These are phyloP conservation scores for Picea abies DNA, from an alignment of 83 land plant genomes.

Conservation along the genomic window DNA sequence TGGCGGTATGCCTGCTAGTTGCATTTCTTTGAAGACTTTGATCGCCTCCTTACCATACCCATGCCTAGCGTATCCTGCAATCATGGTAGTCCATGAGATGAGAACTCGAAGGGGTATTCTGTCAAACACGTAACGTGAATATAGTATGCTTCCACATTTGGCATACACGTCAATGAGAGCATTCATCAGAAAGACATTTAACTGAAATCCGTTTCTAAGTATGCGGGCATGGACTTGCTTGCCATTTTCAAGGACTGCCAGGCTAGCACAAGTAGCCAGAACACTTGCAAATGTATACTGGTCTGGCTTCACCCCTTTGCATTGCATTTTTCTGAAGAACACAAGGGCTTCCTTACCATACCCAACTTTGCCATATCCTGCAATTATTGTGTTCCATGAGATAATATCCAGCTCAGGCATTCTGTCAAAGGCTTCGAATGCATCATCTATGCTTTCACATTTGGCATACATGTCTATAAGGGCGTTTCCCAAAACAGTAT, in stretches of 20 bases:
- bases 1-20: conserved; percentile 25
- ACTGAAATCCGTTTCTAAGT: neutral
- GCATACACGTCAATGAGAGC: conserved; percentile 46
- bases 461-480: conserved; percentile 15
- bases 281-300: too few species aligned
- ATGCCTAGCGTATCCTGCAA: conserved; percentile 46
- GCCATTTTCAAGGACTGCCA: conserved; percentile 29
- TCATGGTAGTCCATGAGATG: neutral
- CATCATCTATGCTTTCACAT: conserved; percentile 9
- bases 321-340: too few species aligned
- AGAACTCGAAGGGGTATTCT: conserved; percentile 11
- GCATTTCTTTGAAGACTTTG: conserved; percentile 24
- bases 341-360: too few species aligned
- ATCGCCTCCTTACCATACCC: conserved; percentile 34
- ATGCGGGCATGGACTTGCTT: conserved; percentile 25
- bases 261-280: conserved; percentile 10
- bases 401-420: neutral
- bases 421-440: conserved; percentile 1
- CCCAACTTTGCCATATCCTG: neutral
- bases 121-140: conserved; percentile 25
- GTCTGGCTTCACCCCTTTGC: too few species aligned
- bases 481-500: conserved; percentile 3
- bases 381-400: conserved; percentile 14
- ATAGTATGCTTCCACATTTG: conserved; percentile 38
- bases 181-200: conserved; percentile 30